These are phyloP conservation scores for Vanrija sp. DNA, from an alignment of 1,284 basidiomycete species.

Conservation along the genomic window DNA sequence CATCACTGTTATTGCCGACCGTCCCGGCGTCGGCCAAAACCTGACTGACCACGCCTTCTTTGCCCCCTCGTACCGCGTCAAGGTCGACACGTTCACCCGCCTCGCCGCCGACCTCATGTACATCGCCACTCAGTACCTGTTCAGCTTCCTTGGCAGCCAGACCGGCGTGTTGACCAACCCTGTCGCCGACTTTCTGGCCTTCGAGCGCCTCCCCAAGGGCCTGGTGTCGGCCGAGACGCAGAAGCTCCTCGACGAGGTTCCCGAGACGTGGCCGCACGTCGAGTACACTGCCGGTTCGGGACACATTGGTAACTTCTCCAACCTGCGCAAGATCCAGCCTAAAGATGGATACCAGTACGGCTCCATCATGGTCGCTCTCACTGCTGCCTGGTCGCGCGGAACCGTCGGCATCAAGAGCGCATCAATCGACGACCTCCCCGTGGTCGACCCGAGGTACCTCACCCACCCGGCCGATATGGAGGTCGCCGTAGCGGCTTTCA, in stretches of 20 bases:
- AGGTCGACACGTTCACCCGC: background rate
- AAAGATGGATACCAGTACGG: background rate
- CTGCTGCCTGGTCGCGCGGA: slow-evolving; percentile 24
- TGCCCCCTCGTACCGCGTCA: background rate
- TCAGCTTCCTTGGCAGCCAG: background rate
- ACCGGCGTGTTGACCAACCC: background rate
- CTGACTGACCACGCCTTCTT: slow-evolving; percentile 56
- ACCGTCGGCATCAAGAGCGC: slow-evolving; percentile 52
- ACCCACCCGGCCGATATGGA: slow-evolving; percentile 50
- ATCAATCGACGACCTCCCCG: slow-evolving; percentile 54
- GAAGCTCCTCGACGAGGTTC: background rate
- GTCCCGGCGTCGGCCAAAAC: slow-evolving; percentile 58
- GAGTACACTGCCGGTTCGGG: background rate
- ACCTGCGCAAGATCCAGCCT: background rate
- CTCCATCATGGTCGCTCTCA: slow-evolving; percentile 6
- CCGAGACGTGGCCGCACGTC: background rate
- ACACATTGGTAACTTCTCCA: background rate
- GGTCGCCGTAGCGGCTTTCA: slow-evolving; percentile 59
- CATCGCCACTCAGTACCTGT: background rate
- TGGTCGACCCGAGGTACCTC: slow-evolving; percentile 59
- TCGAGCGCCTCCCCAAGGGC: background rate
- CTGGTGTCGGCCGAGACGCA: background rate
- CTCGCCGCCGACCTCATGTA: background rate
- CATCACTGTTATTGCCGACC: slow-evolving; percentile 57
- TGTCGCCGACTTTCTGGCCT: background rate